Evolutionary conservation across 495 filamentous ascomycete species (phyloP), one percentile per base, ranked within the genome.

Genomic region (Elaphomyces granulatus): DNA sequence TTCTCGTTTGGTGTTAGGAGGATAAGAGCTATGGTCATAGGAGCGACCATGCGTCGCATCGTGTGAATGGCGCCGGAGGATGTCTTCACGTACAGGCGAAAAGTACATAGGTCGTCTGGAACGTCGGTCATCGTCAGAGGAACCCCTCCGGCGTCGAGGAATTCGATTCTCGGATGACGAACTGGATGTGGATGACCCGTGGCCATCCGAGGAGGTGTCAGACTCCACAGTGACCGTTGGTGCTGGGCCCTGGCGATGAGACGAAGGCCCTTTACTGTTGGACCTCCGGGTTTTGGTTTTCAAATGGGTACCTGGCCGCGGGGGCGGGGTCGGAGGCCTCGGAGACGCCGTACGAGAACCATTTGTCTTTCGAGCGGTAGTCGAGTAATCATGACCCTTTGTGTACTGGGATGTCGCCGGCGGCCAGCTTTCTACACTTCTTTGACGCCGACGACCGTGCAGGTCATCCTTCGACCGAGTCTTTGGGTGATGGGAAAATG

Each of bases 41-140:
- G 43, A 53, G 28, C 64, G 66, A 1, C 60, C 54, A 32, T 19
- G 6, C 3, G 41, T 31, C 20, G 44, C 39, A 20, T 67, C 64
- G 37, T 67, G 64, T 1, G 64, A 67, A 44, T 67, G 64, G 0
- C 64, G 60, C 12, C 64, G 59, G 0, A 55, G 51, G 16, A 50
- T 41, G 3, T 51, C 47, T 15, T 43, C 20, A 1, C 55, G 45
- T 8, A 55, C 52, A 0, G 57, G 60, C 9, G 63, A 61, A 0
- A 65, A 44, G 23, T 61, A 47, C 12, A 44, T 48, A 4, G 41
- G 55, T 9, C 47, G 52, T 7, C 49, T 46, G 43, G 38, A 20
- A 10, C 39, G 37, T 37, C 35, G 50, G 3, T 43, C 33, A 21
- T 4, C 33, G 35, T 28, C 50, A 28, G 14, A 51, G 40, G 32